phyloP scores from a whole-genome alignment of 805 yeast species.

The Metschnikowia borealis region DNA sequence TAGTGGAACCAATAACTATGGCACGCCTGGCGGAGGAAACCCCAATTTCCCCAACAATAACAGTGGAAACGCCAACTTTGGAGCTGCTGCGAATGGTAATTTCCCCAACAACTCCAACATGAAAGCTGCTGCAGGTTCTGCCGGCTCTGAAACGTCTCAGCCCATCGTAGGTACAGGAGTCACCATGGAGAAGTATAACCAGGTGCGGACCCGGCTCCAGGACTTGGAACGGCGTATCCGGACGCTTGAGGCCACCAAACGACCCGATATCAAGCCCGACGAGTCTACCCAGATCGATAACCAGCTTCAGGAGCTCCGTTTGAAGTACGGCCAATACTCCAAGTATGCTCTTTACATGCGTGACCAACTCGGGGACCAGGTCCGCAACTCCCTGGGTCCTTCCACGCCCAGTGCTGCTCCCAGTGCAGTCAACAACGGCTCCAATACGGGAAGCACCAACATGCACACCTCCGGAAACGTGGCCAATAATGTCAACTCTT shows the following conservation, averaged over 20 bases:
- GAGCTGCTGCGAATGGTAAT: too few species aligned
- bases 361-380: constrained; percentile 36
- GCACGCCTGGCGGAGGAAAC: neutral
- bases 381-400: constrained; percentile 10
- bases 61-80: neutral
- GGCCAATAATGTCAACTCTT: constrained; percentile 8
- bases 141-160: neutral
- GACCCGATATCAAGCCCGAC: constrained; percentile 42
- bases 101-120: neutral
- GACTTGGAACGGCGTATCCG: constrained; percentile 49
- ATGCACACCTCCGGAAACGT: neutral
- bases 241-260: constrained; percentile 47
- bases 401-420: constrained; percentile 9
- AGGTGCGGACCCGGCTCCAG: constrained; percentile 43
- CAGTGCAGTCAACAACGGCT: constrained; percentile 2
- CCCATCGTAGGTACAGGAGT: constrained; percentile 5
- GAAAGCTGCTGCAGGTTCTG: neutral
- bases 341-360: constrained; percentile 47
- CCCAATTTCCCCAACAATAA: neutral
- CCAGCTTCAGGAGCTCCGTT: constrained; percentile 47
- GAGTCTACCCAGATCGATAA: constrained; percentile 41
- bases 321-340: constrained; percentile 47
- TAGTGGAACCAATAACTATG: too few species aligned
- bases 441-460: neutral
- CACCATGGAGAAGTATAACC: constrained; percentile 39